phyloP scores from a whole-genome alignment of 2,329 filamentous ascomycete species.

The Harringtonia aguacate region DNA sequence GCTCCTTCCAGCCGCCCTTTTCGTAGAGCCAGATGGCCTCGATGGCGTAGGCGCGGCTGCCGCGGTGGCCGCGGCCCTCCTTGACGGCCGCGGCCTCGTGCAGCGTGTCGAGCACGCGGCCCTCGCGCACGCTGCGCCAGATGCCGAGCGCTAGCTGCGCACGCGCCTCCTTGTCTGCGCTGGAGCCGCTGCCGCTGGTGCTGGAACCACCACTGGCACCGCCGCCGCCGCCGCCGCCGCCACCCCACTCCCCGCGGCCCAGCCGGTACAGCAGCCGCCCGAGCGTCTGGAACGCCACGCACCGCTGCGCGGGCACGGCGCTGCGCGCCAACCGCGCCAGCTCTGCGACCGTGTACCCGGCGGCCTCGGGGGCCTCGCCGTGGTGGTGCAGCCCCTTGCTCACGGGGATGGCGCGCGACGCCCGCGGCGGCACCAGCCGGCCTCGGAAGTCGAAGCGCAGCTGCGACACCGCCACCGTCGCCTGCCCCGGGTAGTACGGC shows the following conservation, averaged over 20 bases:
- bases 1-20: conserved; percentile 60
- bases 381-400: conserved; percentile 86
- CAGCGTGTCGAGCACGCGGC: conserved; percentile 65
- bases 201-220: too few species aligned
- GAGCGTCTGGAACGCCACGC: conserved; percentile 83
- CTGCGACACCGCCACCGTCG: conserved; percentile 59
- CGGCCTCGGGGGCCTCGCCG: conserved; percentile 81
- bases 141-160: conserved; percentile 59
- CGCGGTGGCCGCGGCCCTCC: conserved; percentile 59
- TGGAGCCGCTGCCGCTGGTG: too few species aligned
- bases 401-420: conserved; percentile 62
- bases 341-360: conserved; percentile 87
- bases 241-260: conserved; percentile 60
- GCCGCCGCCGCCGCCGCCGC: conserved; percentile 32
- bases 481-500: conserved; percentile 71
- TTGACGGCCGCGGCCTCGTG: conserved; percentile 61
- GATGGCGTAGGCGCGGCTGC: conserved; percentile 72
- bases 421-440: conserved; percentile 64
- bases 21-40: conserved; percentile 82
- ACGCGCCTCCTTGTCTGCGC: conserved; percentile 7
- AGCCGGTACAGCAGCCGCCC: conserved; percentile 77
- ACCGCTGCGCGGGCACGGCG: conserved; percentile 75
- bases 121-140: conserved; percentile 72
- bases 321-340: conserved; percentile 72
- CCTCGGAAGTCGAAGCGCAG: conserved; percentile 87